Conservation (phyloP, 2,329 filamentous ascomycete genomes). For the Arthroderma uncinatum region DNA sequence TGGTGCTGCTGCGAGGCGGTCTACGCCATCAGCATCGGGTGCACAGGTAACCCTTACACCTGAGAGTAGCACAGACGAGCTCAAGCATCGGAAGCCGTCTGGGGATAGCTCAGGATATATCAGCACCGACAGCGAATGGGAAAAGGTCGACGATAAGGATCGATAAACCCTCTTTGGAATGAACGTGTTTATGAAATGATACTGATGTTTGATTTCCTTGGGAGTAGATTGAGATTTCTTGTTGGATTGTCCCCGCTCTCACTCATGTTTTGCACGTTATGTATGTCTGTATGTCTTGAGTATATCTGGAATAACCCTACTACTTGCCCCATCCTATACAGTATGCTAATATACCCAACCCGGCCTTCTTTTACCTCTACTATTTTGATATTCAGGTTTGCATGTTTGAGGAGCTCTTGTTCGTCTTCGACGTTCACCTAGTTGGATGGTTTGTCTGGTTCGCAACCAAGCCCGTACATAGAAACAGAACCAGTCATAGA, state of each 20-base stretch:
- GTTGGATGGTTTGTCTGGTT: background rate
- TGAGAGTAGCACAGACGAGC: constrained; percentile 17
- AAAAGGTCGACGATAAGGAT: constrained; percentile 74
- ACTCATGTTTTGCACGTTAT: constrained; percentile 6
- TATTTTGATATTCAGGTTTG: background rate
- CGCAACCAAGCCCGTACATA: background rate
- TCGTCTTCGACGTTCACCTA: background rate
- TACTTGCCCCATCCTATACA: constrained; percentile 10
- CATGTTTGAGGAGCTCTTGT: background rate
- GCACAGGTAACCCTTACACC: background rate
- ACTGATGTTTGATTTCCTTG: constrained; percentile 7
- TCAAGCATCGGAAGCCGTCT: constrained; percentile 33
- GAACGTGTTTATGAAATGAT: background rate
- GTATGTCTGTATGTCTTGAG: constrained; percentile 13
- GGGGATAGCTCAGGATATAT: constrained; percentile 43
- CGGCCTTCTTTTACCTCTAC: background rate
- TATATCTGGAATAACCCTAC: constrained; percentile 13
- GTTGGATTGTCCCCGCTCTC: background rate
- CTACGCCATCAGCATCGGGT: constrained; percentile 36
- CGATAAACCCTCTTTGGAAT: constrained; percentile 13
- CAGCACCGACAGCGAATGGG: constrained; percentile 95
- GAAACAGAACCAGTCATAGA: background rate
- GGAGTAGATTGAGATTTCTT: constrained; percentile 5
- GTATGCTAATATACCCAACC: constrained; percentile 3
- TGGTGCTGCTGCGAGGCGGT: constrained; percentile 6